Evolutionary conservation across 805 yeast species (phyloP), one percentile per base, ranked within the genome.

Genomic region (Sungouiozyma intestinalis): DNA sequence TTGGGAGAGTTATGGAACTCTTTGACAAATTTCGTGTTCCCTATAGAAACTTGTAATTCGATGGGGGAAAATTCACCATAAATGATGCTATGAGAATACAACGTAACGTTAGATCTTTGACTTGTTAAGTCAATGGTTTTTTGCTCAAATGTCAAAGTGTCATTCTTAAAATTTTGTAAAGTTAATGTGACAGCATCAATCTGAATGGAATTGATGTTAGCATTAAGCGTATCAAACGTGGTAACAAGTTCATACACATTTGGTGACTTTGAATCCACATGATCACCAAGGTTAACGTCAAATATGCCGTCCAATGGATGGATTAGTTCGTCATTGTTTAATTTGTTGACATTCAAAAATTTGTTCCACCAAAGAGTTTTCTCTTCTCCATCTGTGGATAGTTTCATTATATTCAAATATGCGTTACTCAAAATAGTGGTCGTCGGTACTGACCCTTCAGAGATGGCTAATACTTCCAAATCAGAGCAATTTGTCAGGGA

Each of bases 401-500:
- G 37, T 31, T 55, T 53, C 18, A 59, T 35, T 15, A 60, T 43
- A 44, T 61, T 54, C 33, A 62, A 45, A 40, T 53, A 54, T 24
- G 63, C 57, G 31, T 59, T 58, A 31, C 62, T 48, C 16, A 62
- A 42, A 9, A 60, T 46, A 1, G 55, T 48, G 1, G 56, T 37
- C 3, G 50, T 48, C 1, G 61, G 57, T 9, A 61, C 51, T 2
- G 44, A 21, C 35, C 55, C 56, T 3, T 46, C 57, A 35, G 55
- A 59, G 15, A 60, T 49, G 4, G 49, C 45, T 11, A 62, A 43
- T 18, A 41, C 38, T 4, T 39, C 41, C 11, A 56, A 31, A 16
- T 46, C 38, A 1, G 53, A 44, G 40, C 60, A 57, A 14, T 55
- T 53, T 9, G 46, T 75, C 32, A 87, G 66, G 51, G 95, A 85